A percentile compares a stretch with the other conserved stretches of the same genome.
These are phyloP conservation scores for Trifolium repens DNA, from an alignment of 306 rosid species.

Conservation along the genomic window DNA sequence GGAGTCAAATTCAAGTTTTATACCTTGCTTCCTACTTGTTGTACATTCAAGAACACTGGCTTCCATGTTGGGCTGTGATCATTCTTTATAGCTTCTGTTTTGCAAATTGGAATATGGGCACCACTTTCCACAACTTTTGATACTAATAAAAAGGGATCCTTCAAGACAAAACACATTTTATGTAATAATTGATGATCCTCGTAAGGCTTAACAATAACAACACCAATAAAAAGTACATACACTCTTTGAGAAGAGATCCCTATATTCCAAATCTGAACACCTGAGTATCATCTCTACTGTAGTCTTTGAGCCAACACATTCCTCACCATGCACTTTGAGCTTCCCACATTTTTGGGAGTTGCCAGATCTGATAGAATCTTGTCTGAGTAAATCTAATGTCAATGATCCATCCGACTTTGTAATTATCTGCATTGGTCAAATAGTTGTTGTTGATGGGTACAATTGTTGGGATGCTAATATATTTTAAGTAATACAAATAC, in stretches of 20 bases:
- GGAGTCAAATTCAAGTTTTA: conserved; percentile 19
- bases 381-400: conserved; percentile 69
- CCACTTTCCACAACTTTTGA: conserved; percentile 81
- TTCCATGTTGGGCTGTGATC: conserved; percentile 89
- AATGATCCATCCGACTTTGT: conserved; percentile 67
- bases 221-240: conserved; percentile 56
- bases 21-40: conserved; percentile 99
- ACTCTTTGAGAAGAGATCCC: conserved; percentile 95
- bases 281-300: conserved; percentile 71
- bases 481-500: conserved; percentile 36
- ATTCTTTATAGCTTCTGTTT: conserved; percentile 91
- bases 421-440: conserved; percentile 77
- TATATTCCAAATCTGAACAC: conserved; percentile 89
- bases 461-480: conserved; percentile 37
- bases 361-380: conserved; percentile 60
- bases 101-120: conserved; percentile 78
- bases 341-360: conserved; percentile 64
- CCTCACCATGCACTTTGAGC: conserved; percentile 82
- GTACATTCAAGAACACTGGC: conserved; percentile 81
- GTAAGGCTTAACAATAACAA: conserved; percentile 38
- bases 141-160: conserved; percentile 92
- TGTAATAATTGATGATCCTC: conserved; percentile 23
- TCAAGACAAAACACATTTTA: conserved; percentile 42
- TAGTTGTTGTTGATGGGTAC: conserved; percentile 23
- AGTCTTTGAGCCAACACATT: conserved; percentile 81